Evolutionary conservation across 179 eudicot genomes (phyloP), one percentile per base, ranked within the genome.

Genomic region (Sideroxylon spinosum): DNA sequence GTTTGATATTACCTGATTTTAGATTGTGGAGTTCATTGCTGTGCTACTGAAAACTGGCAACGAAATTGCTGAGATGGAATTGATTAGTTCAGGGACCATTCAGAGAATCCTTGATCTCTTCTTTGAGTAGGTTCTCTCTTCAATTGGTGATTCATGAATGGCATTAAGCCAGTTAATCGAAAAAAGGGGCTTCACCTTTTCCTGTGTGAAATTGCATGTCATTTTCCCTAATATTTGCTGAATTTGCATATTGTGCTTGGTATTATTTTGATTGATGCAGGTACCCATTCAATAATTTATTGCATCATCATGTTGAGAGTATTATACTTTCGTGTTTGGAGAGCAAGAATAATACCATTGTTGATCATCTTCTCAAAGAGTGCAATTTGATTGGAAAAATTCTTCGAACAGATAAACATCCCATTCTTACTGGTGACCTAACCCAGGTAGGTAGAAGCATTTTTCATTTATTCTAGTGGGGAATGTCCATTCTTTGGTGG

Each of bases 291-390:
- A 92, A 95, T 82, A 93, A 91, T 80, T 90, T 95, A 13, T 84
- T 95, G 75, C 99, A 95, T 87, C 98, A 93, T 89, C 94, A 95
- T 61, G 95, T 93, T 72, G 99, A 95, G 87, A 95, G 99, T 83
- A 95, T 95, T 20, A 79, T 92, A 76, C 81, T 80, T 70, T 90
- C 97, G 63, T 93, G 97, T 81, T 81, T 95, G 86, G 99, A 93
- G 80, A 90, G 98, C 86, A 85, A 87, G 77, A 92, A 88, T 78
- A 71, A 68, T 79, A 66, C 85, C 46, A 86, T 92, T 68, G 68
- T 87, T 78, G 92, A 90, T 77, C 98, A 95, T 90, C 89, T 95
- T 28, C 86, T 93, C 55, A 53, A 60, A 67, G 94, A 86, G 23
- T 95, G 98, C 86, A 86, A 88, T 81, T 83, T 95, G 83, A 71